phyloP scores from a whole-genome alignment of 371 early-diverging fungal genomes.

The Rhizopus delemar region DNA sequence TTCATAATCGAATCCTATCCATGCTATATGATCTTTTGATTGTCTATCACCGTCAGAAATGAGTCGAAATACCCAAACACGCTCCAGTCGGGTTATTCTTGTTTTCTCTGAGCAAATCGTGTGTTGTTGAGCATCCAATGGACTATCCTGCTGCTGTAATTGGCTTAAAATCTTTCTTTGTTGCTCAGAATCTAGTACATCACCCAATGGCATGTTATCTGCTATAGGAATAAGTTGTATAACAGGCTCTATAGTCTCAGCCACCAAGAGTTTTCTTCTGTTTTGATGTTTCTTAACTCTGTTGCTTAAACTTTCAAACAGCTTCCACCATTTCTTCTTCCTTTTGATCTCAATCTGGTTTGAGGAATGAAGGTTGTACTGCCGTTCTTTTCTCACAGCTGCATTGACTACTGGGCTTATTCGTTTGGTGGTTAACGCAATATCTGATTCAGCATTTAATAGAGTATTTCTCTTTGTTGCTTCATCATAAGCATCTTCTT shows the following conservation, averaged over 20 bases:
- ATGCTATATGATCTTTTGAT: constrained; percentile 7
- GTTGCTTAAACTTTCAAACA: constrained; percentile 1
- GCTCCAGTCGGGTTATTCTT: constrained; percentile 20
- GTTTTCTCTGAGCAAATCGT: constrained; percentile 6
- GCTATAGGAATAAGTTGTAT: constrained; percentile 12
- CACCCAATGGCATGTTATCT: constrained; percentile 15
- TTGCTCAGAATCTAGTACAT: constrained; percentile 23
- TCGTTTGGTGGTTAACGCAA: too few relatives aligned
- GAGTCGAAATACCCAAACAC: constrained; percentile 38
- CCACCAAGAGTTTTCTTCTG: neutral
- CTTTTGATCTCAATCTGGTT: neutral
- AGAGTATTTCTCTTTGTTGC: constrained; percentile 6
- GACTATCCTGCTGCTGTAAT: neutral
- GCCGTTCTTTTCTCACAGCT: too few relatives aligned
- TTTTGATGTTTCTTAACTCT: neutral
- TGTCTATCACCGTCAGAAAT: neutral
- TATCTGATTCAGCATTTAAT: constrained; percentile 4
- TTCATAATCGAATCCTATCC: constrained; percentile 37
- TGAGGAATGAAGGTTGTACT: too few relatives aligned
- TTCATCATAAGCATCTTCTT: constrained; percentile 8
- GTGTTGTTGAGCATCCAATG: neutral
- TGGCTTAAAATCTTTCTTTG: constrained; percentile 18
- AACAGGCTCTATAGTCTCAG: neutral
- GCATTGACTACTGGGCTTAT: too few relatives aligned
- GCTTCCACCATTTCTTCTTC: constrained; percentile 11